Evolutionary conservation across 116 monocot genomes (phyloP), one percentile per base, ranked within the genome.

Genomic region (Posidonia oceanica): DNA sequence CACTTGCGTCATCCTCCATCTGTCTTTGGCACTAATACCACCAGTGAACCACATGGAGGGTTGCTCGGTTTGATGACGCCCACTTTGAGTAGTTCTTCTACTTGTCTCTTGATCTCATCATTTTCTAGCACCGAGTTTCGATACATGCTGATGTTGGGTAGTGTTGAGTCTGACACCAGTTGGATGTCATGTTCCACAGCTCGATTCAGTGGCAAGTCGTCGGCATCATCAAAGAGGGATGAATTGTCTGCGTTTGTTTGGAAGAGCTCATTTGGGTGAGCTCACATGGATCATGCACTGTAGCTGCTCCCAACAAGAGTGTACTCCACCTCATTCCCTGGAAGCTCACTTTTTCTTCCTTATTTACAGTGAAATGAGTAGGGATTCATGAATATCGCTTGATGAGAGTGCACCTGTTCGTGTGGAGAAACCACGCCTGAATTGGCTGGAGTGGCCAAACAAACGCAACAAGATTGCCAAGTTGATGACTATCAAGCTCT

Each of bases 1-100:
- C 59, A 60, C 13, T 61, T 18, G 6, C 42, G 21, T 61, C 59
- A 71, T 0, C 61, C 20, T 10, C 71, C 61, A 61, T 61, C 71
- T 16, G 51, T 61, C 71, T 48, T 71, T 23, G 20, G 59, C 4
- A 71, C 22, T 2, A 61, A 12, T 5, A 61, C 13, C 3, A 41
- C 2, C 20, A 3, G 41, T 20, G 59, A 44, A 11, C 8, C 20
- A 44, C 16, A 59, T 1, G 71, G 42, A 11, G 12, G 18, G 4
- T 8, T 39, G 0, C 59, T 59, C n/a, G 40, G 3, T 18, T 22
- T 11, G 3, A 59, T 20, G 7, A 59, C 2, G 10, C 40, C 42
- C 4, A 39, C 37, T 4, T 58, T 11, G 4, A 20, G 20, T 11
- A 71, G 10, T 16, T 70, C 22, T 2, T 14, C 7, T 2, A 42